Base-by-base conservation (phyloP, 108 stramenopile species). In the Discostella pseudostelligera region DNA sequence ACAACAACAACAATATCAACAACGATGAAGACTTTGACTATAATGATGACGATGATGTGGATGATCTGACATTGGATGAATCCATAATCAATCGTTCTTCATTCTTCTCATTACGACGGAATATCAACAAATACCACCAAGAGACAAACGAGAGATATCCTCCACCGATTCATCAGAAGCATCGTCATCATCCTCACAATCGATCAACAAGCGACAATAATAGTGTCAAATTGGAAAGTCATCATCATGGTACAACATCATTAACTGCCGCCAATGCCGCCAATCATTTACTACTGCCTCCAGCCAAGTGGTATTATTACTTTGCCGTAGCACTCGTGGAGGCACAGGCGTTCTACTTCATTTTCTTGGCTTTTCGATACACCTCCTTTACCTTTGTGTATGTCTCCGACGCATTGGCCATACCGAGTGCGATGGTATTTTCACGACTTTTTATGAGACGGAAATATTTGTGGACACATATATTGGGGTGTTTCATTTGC, bases 311-410 rank as follows among this genome's bases (percentile, higher is more conserved):
- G 56, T 83, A 68, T 65, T 54, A 61, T 43, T 93, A 87, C 62
- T 59, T 81, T 26, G 26, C 79, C 21, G 72, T 96, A 3, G 95
- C 96, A 4, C 62, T 97, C 54, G 51, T 94, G 40, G 97, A 96
- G 64, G 87, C 93, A 8, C 84, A 96, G 65, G 98, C 92, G 20
- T 97, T 96, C 66, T 95, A 87, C 48, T 67, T 93, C 62, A 84
- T 90, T 1, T 77, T 95, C 10, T 59, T 90, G 32, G 85, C 95
- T 4, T 98, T 93, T 74, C 74, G 85, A 54, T 98, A 89, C 70
- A 98, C 99, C n/a, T 86, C 88, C 4, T 81, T 99, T 44, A 93
- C 97, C 3, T 93, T 90, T 37, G 92, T 96, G 1, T 87, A 93
- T 37, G 73, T 99, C 24, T 79, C 96, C 0, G 96, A 98, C 69